These are phyloP conservation scores for Jackrogersella minutella DNA, from an alignment of 495 filamentous ascomycete genomes.

Conservation along the genomic window DNA sequence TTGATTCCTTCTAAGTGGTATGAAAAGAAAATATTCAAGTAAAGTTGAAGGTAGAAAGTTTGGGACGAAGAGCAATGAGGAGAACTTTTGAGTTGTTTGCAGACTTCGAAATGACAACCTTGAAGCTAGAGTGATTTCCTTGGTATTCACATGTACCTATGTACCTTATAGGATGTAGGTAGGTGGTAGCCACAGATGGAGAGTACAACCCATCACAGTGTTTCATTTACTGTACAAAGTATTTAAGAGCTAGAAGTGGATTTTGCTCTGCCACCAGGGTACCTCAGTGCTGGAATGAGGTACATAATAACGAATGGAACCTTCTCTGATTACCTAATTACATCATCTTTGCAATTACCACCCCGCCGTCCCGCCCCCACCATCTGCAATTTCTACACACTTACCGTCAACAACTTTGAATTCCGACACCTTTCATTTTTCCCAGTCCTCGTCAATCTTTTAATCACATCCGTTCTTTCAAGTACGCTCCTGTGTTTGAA, in stretches of 20 bases:
- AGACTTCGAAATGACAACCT: background rate
- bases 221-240: too few species aligned
- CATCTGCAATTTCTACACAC: background rate
- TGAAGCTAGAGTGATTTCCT: background rate
- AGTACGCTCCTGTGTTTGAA: too few species aligned
- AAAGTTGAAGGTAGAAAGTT: background rate
- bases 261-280: too few species aligned
- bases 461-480: too few species aligned
- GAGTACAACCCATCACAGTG: too few species aligned
- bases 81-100: background rate
- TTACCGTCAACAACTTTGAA: background rate
- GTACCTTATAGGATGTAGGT: too few species aligned
- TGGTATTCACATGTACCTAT: too few species aligned
- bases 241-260: too few species aligned
- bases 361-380: constrained; percentile 9
- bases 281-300: too few species aligned
- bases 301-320: background rate
- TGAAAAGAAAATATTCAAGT: background rate
- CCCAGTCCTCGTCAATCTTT: too few species aligned
- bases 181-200: too few species aligned
- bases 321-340: background rate
- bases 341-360: background rate
- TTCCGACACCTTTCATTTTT: background rate
- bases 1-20: background rate
- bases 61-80: background rate